Conservation (phyloP, 345 rosid species). For the Ricinus communis region DNA sequence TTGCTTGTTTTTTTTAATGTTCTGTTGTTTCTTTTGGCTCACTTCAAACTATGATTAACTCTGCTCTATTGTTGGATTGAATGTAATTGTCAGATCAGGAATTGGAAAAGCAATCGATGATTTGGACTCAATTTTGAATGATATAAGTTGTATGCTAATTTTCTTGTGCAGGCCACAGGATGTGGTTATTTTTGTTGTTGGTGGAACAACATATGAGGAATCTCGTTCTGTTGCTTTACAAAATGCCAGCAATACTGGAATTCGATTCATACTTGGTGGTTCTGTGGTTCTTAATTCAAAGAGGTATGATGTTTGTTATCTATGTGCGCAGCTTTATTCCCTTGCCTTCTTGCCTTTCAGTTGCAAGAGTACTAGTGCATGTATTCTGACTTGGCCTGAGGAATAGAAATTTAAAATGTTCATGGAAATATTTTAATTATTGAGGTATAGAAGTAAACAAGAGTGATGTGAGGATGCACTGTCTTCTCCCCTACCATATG, state of each 20-base stretch:
- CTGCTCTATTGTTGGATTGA: too few species aligned
- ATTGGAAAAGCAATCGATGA: not conserved
- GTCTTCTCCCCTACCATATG: too few species aligned
- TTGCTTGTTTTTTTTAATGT: not conserved
- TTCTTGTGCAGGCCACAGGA: constrained; percentile 74
- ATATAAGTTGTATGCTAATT: not conserved
- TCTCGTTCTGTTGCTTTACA: constrained; percentile 78
- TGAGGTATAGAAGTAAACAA: too few species aligned
- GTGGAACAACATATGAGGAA: constrained; percentile 98
- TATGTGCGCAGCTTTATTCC: not conserved
- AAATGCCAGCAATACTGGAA: constrained; percentile 73
- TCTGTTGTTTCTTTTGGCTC: too few species aligned
- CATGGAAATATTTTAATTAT: too few species aligned
- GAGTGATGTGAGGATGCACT: too few species aligned
- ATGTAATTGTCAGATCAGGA: not conserved
- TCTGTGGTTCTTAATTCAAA: constrained; percentile 75
- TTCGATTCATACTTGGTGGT: constrained; percentile 89
- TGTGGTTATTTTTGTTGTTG: constrained; percentile 84
- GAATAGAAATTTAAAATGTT: too few species aligned
- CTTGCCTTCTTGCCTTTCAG: not conserved
- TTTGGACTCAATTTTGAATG: not conserved
- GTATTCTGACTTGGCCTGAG: too few species aligned
- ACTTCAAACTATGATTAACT: too few species aligned
- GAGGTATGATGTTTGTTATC: constrained; percentile 45
- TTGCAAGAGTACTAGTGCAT: not conserved